Conservation (phyloP, 169 alveolate genomes). For the Plasmodium relictum region DNA sequence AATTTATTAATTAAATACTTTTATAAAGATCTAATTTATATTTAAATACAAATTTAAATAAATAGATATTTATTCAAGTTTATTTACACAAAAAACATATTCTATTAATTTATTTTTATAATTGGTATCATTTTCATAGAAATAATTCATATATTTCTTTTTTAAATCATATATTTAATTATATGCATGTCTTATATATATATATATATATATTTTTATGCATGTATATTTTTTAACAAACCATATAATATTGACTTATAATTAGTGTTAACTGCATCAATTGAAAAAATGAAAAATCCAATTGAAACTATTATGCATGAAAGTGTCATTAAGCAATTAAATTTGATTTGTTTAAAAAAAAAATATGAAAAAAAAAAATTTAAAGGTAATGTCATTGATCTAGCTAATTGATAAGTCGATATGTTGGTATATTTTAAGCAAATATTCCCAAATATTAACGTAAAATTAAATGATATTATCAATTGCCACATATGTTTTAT, state of each 20-base stretch:
- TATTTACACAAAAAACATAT: too few relatives aligned
- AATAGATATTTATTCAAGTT: too few relatives aligned
- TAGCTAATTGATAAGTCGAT: constrained; percentile 57
- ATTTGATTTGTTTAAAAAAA: constrained; percentile 65
- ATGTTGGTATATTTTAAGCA: constrained; percentile 58
- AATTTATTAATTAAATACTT: too few relatives aligned
- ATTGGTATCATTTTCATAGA: too few relatives aligned
- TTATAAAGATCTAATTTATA: too few relatives aligned
- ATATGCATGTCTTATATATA: too few relatives aligned
- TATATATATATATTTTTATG: not conserved
- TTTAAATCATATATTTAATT: too few relatives aligned
- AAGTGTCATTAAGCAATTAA: constrained; percentile 27
- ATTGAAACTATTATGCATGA: constrained; percentile 54
- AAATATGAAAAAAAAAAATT: constrained; percentile 60
- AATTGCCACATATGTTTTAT: constrained; percentile 46
- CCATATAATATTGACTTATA: constrained; percentile 36
- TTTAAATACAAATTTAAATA: too few relatives aligned
- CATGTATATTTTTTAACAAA: not conserved
- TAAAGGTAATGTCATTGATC: constrained; percentile 74
- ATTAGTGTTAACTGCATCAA: constrained; percentile 44
- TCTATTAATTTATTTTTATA: too few relatives aligned
- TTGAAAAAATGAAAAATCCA: constrained; percentile 58
- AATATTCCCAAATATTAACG: constrained; percentile 51
- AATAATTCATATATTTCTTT: too few relatives aligned
- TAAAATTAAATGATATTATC: constrained; percentile 57